Base-by-base conservation (phyloP, 1,284 basidiomycete genomes). In the Singerocomus inundabilis region DNA sequence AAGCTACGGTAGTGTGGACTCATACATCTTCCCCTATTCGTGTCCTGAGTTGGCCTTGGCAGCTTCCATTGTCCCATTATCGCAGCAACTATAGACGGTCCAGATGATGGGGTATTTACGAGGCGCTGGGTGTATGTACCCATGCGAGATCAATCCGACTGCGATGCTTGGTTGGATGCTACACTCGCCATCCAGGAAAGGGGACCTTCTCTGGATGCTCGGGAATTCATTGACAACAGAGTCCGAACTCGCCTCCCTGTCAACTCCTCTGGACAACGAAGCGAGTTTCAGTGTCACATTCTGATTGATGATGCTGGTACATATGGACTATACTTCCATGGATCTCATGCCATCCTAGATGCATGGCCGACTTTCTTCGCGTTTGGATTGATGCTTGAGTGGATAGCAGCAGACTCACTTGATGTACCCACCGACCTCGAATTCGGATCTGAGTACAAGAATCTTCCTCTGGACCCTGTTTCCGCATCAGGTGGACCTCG, bases 61-160 rank as follows among this genome's bases (percentile, higher is more conserved):
- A 46, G 44, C 44, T 46, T 38, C 29, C 13, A 11, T 39, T 37
- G 28, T 38, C 44, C 44, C 5, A 46, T 46, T 29, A 31, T 46
- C 11, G 44, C 44, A 24, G 44, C 44, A 10, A 31, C 18, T 10
- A 31, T 46, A 25, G 35, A 46, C 11, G 44, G 35, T 16, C 33
- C 25, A 8, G 18, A 35, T 15, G 35, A 37, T 12, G 35, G 34
- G 15, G 7, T 11, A 16, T 30, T 31, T 16, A 30, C 44, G 4
- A 46, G 34, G 44, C 35, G 4, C 5, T 46, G 44, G 44, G 26
- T 38, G 35, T 46, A 46, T n/a, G 5, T 10, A 9, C 44, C 44
- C 28, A 31, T 46, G 35, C 13, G 15, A 25, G 11, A 46, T 16
- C 9, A 16, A 25, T 30, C 35, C 5, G 35, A 46, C 15, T 46